These are phyloP conservation scores for Kluyveromyces nonfermentans DNA, from an alignment of 805 yeast genomes.

Conservation along the genomic window DNA sequence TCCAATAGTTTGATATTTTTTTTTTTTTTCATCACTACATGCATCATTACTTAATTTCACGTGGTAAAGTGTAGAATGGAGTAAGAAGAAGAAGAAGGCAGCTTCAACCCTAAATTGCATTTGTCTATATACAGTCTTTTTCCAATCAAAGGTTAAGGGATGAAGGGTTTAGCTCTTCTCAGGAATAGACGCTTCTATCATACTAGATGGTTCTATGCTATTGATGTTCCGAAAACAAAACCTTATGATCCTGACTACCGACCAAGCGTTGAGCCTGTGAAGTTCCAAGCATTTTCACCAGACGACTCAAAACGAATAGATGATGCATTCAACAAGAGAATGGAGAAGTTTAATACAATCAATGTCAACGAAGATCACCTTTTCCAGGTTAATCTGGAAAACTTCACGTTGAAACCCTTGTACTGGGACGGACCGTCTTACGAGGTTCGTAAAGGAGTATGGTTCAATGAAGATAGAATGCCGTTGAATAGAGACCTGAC, in stretches of 20 bases:
- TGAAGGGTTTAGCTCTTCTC: neutral
- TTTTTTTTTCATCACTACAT: neutral
- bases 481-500: slow-evolving; percentile 48
- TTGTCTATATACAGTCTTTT: too few relatives aligned
- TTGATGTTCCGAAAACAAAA: slow-evolving; percentile 62
- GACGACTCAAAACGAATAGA: slow-evolving; percentile 60
- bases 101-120: too few relatives aligned
- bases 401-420: slow-evolving; percentile 51
- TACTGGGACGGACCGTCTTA: slow-evolving; percentile 87
- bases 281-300: slow-evolving; percentile 59
- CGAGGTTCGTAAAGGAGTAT: slow-evolving; percentile 74
- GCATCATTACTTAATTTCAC: neutral
- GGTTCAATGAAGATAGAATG: slow-evolving; percentile 56
- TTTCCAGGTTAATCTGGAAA: slow-evolving; percentile 56
- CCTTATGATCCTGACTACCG: slow-evolving; percentile 52
- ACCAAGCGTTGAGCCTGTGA: slow-evolving; percentile 41
- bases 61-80: too few relatives aligned
- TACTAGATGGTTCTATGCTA: slow-evolving; percentile 70
- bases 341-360: slow-evolving; percentile 23
- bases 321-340: slow-evolving; percentile 28
- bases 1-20: too few relatives aligned
- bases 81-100: too few relatives aligned
- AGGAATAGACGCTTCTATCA: slow-evolving; percentile 9
- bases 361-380: slow-evolving; percentile 76
- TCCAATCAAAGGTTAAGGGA: neutral